Evolutionary conservation across 2,329 filamentous ascomycete species (phyloP), one percentile per base, ranked within the genome.

Genomic region (Diplodia corticola): DNA sequence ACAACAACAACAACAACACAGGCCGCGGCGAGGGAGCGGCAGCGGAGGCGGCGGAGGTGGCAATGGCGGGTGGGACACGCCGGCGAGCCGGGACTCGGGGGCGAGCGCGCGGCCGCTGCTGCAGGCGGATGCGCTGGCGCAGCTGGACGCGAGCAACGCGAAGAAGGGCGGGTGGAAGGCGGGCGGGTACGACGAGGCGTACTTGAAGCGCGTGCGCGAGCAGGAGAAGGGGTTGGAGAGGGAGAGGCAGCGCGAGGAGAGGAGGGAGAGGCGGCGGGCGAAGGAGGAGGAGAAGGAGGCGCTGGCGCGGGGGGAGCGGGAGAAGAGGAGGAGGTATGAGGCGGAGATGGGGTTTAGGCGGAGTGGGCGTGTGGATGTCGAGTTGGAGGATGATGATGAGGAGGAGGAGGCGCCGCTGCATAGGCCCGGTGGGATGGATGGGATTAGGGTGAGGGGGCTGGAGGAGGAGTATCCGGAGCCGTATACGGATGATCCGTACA

Each of bases 141-240:
- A 88, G 72, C 77, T 93, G 54, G 85, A 92, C 71, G 82, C 86
- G 59, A 79, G 85, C 64, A 89, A 91, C 76, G 81, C 84, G 28
- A 84, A 86, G 69, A 81, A 86, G 69, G 81, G 80, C 67, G 79
- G 79, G 3, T 82, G 79, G 77, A 74, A 74, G 24, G 75, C 76
- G 10, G 78, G 79, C 64, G 78, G 80, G 68, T 79, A 78, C 57
- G 77, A 79, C 64, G 75, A 76, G 30, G 72, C 76, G 30, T 79
- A 79, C 65, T 64, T 79, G 33, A 74, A 71, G 53, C 74, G 78
- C 66, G 75, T 80, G 26, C 68, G 75, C 65, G 68, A 71, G 65
- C 77, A 77, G 67, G 76, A 78, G 69, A 71, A 72, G 64, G 69
- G 65, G 57, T 68, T 78, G 15, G 77, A 75, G 69, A 77, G 73